phyloP scores from a whole-genome alignment of 2,329 filamentous ascomycete genomes.

The Cercospora janseana region DNA sequence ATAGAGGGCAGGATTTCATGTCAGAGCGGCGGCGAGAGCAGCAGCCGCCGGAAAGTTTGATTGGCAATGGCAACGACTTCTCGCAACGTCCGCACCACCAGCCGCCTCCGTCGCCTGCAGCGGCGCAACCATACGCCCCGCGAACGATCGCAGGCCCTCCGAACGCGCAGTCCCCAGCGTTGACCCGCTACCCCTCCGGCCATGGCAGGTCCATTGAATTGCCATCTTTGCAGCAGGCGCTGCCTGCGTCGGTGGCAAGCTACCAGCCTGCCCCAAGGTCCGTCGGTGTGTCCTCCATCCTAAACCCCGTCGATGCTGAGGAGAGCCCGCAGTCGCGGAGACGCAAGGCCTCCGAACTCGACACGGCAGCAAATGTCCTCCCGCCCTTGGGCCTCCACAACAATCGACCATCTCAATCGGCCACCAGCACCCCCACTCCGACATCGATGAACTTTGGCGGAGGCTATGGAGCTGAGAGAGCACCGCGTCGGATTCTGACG shows the following conservation, averaged over 20 bases:
- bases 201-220: constrained; percentile 32
- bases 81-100: constrained; percentile 13
- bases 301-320: constrained; percentile 45
- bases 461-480: constrained; percentile 13
- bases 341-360: constrained; percentile 46
- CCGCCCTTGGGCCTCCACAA: constrained; percentile 34
- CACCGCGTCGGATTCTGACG: constrained; percentile 52
- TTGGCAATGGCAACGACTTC: constrained; percentile 20
- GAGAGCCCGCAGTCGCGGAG: constrained; percentile 37
- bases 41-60: constrained; percentile 28
- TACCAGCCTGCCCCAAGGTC: constrained; percentile 36
- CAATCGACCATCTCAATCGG: constrained; percentile 11
- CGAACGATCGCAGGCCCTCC: constrained; percentile 14
- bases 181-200: constrained; percentile 18
- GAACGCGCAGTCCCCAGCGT: constrained; percentile 17
- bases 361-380: constrained; percentile 40
- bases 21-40: constrained; percentile 34
- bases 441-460: constrained; percentile 17
- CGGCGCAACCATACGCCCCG: constrained; percentile 17
- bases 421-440: constrained; percentile 29
- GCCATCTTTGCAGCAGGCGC: constrained; percentile 33
- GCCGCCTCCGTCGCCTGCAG: constrained; percentile 15
- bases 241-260: constrained; percentile 21
- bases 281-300: constrained; percentile 47
- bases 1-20: constrained; percentile 37